phyloP scores from a whole-genome alignment of 495 filamentous ascomycete genomes.

The Acidomyces sp. region DNA sequence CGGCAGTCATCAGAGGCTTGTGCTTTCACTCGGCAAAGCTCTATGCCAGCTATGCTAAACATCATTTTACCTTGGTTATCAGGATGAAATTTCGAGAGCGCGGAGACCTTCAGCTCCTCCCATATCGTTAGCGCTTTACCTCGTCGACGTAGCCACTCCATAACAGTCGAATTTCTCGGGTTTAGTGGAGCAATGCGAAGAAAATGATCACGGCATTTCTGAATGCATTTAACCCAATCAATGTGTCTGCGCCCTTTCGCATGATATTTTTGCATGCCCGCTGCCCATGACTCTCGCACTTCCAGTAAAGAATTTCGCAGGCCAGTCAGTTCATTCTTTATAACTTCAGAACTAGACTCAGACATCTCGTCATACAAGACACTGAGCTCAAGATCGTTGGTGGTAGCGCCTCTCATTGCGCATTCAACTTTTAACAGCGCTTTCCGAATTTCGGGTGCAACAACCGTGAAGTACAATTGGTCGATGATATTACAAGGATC shows the following conservation, averaged over 20 bases:
- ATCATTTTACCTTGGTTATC: background rate
- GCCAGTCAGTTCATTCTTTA: background rate
- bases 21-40: conserved; percentile 14
- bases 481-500: conserved; percentile 53
- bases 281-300: background rate
- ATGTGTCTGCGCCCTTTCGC: background rate
- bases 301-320: background rate
- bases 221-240: background rate
- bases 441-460: conserved; percentile 36
- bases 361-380: conserved; percentile 7
- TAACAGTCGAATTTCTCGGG: background rate
- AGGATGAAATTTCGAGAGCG: background rate
- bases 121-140: conserved; percentile 3
- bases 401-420: background rate
- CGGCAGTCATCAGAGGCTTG: background rate
- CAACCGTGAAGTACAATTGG: conserved; percentile 52
- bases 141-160: background rate
- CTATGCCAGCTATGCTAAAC: conserved; percentile 13
- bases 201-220: background rate
- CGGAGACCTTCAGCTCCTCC: conserved; percentile 10
- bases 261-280: background rate
- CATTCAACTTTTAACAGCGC: conserved; percentile 34
- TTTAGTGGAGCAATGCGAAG: conserved; percentile 1
- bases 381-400: conserved; percentile 11
- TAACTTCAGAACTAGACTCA: background rate